A percentile compares a stretch with the other conserved stretches of the same genome.
These are phyloP conservation scores for Paramecium biaurelia DNA, from an alignment of 73 alveolate species.

Conservation along the genomic window DNA sequence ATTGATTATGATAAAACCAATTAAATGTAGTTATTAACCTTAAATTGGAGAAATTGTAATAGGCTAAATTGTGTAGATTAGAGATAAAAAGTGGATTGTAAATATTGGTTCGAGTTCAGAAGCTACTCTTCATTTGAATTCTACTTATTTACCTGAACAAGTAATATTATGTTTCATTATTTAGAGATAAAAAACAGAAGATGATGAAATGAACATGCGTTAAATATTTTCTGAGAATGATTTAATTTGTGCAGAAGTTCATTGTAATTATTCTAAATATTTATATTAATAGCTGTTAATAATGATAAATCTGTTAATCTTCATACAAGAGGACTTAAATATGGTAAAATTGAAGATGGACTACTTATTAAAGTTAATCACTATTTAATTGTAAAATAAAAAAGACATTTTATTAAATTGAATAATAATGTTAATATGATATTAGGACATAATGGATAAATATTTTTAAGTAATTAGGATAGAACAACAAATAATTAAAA, in stretches of 20 bases:
- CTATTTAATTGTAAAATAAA: conserved; percentile 47
- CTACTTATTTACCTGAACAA: conserved; percentile 67
- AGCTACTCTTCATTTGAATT: conserved; percentile 67
- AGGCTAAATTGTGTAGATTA: conserved; percentile 65
- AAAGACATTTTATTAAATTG: conserved; percentile 46
- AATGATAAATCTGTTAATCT: conserved; percentile 66
- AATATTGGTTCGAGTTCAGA: conserved; percentile 66
- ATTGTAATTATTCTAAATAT: conserved; percentile 31
- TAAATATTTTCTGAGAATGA: conserved; percentile 63
- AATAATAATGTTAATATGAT: conserved; percentile 46
- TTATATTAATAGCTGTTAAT: neutral
- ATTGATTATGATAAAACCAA: conserved; percentile 60
- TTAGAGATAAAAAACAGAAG: conserved; percentile 66
- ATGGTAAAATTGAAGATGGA: conserved; percentile 71
- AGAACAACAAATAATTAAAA: neutral
- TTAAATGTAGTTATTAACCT: conserved; percentile 56
- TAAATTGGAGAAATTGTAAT: conserved; percentile 67
- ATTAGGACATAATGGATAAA: conserved; percentile 58
- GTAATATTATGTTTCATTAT: neutral
- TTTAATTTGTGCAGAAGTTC: conserved; percentile 61
- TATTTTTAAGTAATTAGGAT: conserved; percentile 24
- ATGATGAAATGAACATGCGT: conserved; percentile 73
- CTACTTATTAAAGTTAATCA: conserved; percentile 48
- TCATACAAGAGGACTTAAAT: conserved; percentile 67
- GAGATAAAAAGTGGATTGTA: conserved; percentile 69